Evolutionary conservation across 75 land plant genomes (phyloP).

Genomic region (Cunninghamia lanceolata): DNA sequence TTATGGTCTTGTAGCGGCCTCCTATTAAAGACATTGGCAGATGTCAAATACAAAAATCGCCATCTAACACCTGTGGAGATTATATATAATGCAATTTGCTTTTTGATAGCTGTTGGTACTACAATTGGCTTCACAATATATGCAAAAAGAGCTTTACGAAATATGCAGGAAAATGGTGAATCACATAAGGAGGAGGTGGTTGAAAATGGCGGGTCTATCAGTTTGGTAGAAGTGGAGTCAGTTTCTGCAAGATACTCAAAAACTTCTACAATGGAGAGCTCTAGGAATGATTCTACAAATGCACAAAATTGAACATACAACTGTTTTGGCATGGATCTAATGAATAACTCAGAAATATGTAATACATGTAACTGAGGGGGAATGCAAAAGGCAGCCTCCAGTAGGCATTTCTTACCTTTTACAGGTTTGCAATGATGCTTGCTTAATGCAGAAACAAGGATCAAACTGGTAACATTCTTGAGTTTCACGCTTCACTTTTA

Average conservation of each 20-base stretch:
- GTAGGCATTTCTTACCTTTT: background rate
- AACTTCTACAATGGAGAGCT: background rate
- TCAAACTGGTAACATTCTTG: background rate
- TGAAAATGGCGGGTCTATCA: slow-evolving; percentile 7
- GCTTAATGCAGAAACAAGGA: background rate
- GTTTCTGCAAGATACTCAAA: background rate
- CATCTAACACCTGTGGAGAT: slow-evolving; percentile 76
- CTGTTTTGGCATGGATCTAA: background rate
- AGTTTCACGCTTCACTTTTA: background rate
- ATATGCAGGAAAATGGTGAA: slow-evolving; percentile 43
- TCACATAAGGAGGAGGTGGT: slow-evolving; percentile 7
- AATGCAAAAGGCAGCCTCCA: background rate
- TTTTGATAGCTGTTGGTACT: slow-evolving; percentile 50
- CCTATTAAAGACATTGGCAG: slow-evolving; percentile 78
- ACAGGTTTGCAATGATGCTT: background rate
- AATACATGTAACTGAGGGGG: background rate
- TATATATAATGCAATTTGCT: slow-evolving; percentile 64
- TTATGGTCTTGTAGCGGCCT: slow-evolving; percentile 66
- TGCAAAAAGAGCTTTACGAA: slow-evolving; percentile 67
- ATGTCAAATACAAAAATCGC: slow-evolving; percentile 59
- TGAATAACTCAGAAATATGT: background rate
- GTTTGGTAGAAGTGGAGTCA: slow-evolving; percentile 4
- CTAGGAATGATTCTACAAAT: background rate
- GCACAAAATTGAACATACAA: background rate
- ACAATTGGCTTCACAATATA: slow-evolving; percentile 72